Evolutionary conservation across 352 stramenopile genomes (phyloP), one percentile per base, ranked within the genome.

Genomic region (Pythium coloratum): DNA sequence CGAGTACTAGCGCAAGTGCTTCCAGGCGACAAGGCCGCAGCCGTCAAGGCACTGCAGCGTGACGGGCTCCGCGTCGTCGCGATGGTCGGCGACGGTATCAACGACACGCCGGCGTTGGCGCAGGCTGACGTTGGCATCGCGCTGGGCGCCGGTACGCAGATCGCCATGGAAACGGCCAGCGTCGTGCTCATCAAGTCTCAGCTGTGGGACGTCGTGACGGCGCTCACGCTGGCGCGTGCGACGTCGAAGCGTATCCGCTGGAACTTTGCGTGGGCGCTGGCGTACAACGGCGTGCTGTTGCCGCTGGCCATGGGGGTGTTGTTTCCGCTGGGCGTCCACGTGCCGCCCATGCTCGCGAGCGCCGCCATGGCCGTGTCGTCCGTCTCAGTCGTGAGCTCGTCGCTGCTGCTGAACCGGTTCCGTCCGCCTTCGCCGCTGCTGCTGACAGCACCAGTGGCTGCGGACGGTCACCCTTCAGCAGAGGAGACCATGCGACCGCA

Each of bases 81-180:
- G 26, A 55, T 55, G 49, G 49, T 55, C 5, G 49, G 49, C 13
- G 49, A 55, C 28, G 49, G 49, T 1, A 55, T 55, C 49, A 55
- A 55, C 28, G 49, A 55, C 28, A 38, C 49, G 28, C 49, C 49
- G 24, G 49, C 49, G 9, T 12, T 55, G 4, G 49, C 49, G 9
- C 83, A 95, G 57, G 89, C 92, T 14, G 88, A 98, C 69, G 76
- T 98, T 9, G 92, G 93, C 10, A 91, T 98, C 72, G 92, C 93
- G 0, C 88, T 94, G 32, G 93, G 91, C 38, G 86, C 91, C 3
- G 94, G 92, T 13, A 98, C 93, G 28, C 75, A 94, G 59, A 90
- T 94, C 38, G 86, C 86, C 8, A 88, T 90, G 57, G 86, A 79
- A 0, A 80, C 88, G 50, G 86, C 86, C 3, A 80, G 92, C 59